Percentiles rank a stretch among this genome's conserved stretches.
phyloP scores from a whole-genome alignment of 345 rosid species.

The Capsella bursapastoris region DNA sequence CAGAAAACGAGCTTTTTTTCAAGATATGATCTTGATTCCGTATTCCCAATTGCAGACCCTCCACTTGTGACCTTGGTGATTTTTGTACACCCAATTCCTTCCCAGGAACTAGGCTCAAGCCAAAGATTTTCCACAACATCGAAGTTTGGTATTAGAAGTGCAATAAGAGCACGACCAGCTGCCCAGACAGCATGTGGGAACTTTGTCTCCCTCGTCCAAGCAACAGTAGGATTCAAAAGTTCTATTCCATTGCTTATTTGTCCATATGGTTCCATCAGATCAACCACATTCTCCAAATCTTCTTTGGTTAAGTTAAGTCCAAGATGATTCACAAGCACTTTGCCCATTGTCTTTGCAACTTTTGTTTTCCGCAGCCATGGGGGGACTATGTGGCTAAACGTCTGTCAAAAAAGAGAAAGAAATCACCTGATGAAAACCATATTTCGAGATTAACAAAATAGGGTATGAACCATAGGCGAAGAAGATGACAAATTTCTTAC shows the following conservation, averaged over 20 bases:
- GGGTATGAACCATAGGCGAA: slow-evolving; percentile 23
- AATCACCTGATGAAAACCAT: slow-evolving; percentile 19
- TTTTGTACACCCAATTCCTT: slow-evolving; percentile 97
- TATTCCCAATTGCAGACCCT: slow-evolving; percentile 67
- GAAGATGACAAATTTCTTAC: slow-evolving; percentile 54
- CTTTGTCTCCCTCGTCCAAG: slow-evolving; percentile 91
- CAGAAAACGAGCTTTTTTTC: slow-evolving; percentile 96
- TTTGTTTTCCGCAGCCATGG: slow-evolving; percentile 69
- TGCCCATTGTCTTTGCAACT: slow-evolving; percentile 58
- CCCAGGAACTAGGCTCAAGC: slow-evolving; percentile 95
- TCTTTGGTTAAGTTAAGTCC: slow-evolving; percentile 77
- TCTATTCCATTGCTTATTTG: slow-evolving; percentile 93
- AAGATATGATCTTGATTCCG: slow-evolving; percentile 90
- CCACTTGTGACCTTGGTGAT: slow-evolving; percentile 71
- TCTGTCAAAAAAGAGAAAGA: slow-evolving; percentile 51
- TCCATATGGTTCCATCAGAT: slow-evolving; percentile 98
- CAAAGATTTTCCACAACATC: slow-evolving; percentile 84
- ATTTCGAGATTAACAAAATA: slow-evolving; percentile 5
- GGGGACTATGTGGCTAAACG: slow-evolving; percentile 70
- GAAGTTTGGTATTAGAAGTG: slow-evolving; percentile 79
- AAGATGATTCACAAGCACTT: slow-evolving; percentile 91
- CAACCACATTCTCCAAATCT: slow-evolving; percentile 89
- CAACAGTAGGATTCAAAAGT: slow-evolving; percentile 78
- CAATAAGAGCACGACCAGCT: slow-evolving; percentile 89
- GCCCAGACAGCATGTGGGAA: slow-evolving; percentile 97